Base-by-base conservation (phyloP, 768 basidiomycete genomes). In the Boletus vinaceobasis region DNA sequence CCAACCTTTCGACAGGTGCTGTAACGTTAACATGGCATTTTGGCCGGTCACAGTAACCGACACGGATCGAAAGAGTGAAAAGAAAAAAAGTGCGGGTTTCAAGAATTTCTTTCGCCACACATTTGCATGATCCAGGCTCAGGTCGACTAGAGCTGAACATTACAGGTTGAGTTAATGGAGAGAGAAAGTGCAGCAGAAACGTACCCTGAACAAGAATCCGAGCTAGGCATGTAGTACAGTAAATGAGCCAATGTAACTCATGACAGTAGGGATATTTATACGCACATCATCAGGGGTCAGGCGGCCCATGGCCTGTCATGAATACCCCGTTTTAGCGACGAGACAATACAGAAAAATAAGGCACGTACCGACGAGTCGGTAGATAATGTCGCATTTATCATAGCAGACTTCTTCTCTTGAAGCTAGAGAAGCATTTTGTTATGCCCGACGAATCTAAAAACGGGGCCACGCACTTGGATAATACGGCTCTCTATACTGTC, bases 401-500 rank as follows among this genome's bases (percentile, higher is more conserved):
- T 96, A 0, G 93, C 93, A 37, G 87, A 83, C 70, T 99, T 99
- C 77, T 98, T 97, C 71, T 97, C 93, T 73, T 98, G 94, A n/a
- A 96, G 75, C 84, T 88, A 54, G 29, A 32, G 1, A n/a, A 17
- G 13, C 37, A 13, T 48, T 11, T 59, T 29, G n/a, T 53, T 33
- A 48, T 45, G 21, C 35, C 21, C 11, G 13, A 43, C 19, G 8
- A 53, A n/a, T 39, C 39, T 11, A 19, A 40, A 39, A 13, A 32
- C 48, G 4, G 32, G n/a, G 5, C 42, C 13, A 53, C 74, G 47
- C 46, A 87, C 84, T 72, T 96, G 92, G 17, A 99, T 80, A 53
- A 99, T 98, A 57, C 93, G 86, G 63, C 87, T 88, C 69, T 99
- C 97, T 58, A 99, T 98, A 56, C 90, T 92, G 68, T 99, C 95